Evolutionary conservation across 2,329 filamentous ascomycete genomes (phyloP).

Genomic region (Fusarium redolens): DNA sequence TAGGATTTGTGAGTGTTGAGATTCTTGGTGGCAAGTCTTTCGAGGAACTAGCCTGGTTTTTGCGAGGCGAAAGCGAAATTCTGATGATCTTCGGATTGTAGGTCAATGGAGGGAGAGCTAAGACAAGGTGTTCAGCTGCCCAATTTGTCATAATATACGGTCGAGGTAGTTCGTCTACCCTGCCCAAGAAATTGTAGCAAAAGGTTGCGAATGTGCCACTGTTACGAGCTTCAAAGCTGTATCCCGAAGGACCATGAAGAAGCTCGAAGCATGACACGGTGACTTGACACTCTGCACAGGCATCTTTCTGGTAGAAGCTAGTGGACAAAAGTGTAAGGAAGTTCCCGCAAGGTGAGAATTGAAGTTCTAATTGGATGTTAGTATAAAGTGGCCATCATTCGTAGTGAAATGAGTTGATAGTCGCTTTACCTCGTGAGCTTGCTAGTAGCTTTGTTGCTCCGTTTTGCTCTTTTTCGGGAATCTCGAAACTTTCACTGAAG

Average conservation of each 20-base stretch:
- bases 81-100: neutral
- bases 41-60: rapidly evolving
- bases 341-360: neutral
- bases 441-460: neutral
- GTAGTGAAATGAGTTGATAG: rapidly evolving
- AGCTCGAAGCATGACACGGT: neutral
- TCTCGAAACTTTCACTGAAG: neutral
- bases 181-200: neutral
- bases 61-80: rapidly evolving
- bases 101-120: neutral
- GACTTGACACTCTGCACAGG: neutral
- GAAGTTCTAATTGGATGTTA: neutral
- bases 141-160: neutral
- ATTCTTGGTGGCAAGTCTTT: neutral
- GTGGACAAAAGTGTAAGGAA: neutral
- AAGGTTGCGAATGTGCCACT: neutral
- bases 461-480: neutral
- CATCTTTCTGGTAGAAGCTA: neutral
- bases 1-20: neutral
- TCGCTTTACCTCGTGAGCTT: neutral
- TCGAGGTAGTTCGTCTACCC: neutral
- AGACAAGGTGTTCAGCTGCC: neutral
- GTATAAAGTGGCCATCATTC: too few relatives aligned
- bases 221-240: neutral
- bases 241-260: neutral